These are phyloP conservation scores for Sclerotinia borealis DNA, from an alignment of 2,329 filamentous ascomycete species.

Conservation along the genomic window DNA sequence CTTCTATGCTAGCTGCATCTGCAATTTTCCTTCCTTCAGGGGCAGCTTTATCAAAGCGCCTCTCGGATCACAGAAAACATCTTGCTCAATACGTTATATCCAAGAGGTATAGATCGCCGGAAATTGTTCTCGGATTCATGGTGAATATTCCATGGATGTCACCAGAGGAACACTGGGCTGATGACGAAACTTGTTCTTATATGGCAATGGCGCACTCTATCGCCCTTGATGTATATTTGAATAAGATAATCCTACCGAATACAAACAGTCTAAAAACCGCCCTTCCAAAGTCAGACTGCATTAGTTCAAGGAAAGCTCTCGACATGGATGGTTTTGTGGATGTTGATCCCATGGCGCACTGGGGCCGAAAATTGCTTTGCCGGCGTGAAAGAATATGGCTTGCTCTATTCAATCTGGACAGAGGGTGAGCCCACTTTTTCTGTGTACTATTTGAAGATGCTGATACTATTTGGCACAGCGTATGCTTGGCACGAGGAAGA, in stretches of 20 bases:
- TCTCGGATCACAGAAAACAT: constrained; percentile 57
- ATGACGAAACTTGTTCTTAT: constrained; percentile 68
- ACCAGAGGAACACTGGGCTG: constrained; percentile 59
- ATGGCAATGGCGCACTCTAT: constrained; percentile 64
- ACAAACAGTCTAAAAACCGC: constrained; percentile 39
- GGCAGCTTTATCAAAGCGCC: constrained; percentile 56
- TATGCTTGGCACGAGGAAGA: constrained; percentile 63
- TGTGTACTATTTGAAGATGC: not conserved
- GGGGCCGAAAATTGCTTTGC: constrained; percentile 55
- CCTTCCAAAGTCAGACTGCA: constrained; percentile 59
- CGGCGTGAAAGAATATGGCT: constrained; percentile 65
- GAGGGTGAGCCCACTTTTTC: constrained; percentile 44
- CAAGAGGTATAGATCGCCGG: constrained; percentile 60
- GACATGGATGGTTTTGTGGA: constrained; percentile 62
- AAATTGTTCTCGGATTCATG: constrained; percentile 71
- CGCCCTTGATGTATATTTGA: constrained; percentile 61
- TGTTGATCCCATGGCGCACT: constrained; percentile 53
- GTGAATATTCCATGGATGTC: constrained; percentile 73
- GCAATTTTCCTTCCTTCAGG: constrained; percentile 61
- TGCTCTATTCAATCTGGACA: constrained; percentile 64
- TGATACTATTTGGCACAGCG: constrained; percentile 37
- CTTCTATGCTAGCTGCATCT: constrained; percentile 63
- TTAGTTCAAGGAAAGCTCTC: constrained; percentile 60
- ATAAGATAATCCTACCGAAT: constrained; percentile 57
- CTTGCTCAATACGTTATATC: constrained; percentile 57